Conservation (phyloP, 768 basidiomycete genomes). For the Lactarius tabidus region DNA sequence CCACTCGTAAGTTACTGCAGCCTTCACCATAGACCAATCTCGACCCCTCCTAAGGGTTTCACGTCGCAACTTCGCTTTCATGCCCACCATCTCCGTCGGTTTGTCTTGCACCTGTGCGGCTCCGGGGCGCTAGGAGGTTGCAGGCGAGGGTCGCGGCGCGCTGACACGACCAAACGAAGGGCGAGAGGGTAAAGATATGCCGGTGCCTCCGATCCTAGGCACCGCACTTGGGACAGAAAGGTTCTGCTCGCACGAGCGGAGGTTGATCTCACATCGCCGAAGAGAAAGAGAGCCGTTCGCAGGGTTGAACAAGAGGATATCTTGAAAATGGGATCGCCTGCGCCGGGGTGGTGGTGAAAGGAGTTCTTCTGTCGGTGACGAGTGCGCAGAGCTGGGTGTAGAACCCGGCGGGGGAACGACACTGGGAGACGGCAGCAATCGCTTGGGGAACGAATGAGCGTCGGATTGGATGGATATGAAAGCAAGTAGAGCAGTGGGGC, state of each 20-base stretch:
- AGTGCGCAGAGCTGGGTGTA: conserved; percentile 31
- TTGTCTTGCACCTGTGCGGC: conserved; percentile 37
- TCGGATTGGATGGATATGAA: conserved; percentile 49
- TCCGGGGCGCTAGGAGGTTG: conserved; percentile 30
- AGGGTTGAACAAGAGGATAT: conserved; percentile 68
- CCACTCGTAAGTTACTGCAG: conserved; percentile 27
- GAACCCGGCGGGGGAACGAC: conserved; percentile 31
- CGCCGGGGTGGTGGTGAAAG: conserved; percentile 30
- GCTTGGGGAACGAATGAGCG: conserved; percentile 37
- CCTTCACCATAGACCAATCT: conserved; percentile 53
- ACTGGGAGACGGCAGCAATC: conserved; percentile 37
- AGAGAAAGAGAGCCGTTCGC: conserved; percentile 51
- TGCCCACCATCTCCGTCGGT: conserved; percentile 36
- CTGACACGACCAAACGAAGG: conserved; percentile 41
- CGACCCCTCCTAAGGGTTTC: conserved; percentile 51
- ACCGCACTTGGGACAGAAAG: conserved; percentile 30
- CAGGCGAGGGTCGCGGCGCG: conserved; percentile 29
- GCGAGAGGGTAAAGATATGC: conserved; percentile 57
- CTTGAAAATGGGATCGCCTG: conserved; percentile 52
- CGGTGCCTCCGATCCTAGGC: conserved; percentile 42
- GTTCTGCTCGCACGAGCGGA: conserved; percentile 28
- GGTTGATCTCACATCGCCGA: conserved; percentile 49
- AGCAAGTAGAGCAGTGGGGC: conserved; percentile 41
- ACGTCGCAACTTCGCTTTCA: conserved; percentile 55
- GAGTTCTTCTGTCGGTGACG: conserved; percentile 31